Evolutionary conservation across 768 basidiomycete species (phyloP), one percentile per base, ranked within the genome.

Genomic region (Steccherinum ochraceum): DNA sequence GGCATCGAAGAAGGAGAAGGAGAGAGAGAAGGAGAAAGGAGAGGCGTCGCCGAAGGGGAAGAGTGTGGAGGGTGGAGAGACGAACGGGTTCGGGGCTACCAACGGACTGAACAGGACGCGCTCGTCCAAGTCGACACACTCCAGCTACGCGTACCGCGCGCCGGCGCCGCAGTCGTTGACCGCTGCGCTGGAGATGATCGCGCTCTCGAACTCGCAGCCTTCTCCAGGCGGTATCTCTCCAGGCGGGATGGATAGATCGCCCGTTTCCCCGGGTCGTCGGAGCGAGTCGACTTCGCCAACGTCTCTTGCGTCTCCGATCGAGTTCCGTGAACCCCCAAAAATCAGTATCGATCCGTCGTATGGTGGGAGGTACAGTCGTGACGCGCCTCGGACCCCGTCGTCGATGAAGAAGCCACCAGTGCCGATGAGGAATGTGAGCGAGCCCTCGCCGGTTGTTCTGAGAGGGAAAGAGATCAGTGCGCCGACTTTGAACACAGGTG

Each of bases 401-500:
- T 5, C 21, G 41, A 5, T 21, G 18, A 23, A 46, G 25, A 24
- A 46, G 24, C 45, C 47, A 24, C 24, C 24, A 7, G 18, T 43
- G 27, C 13, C 53, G 43, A 44, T 43, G 18, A 57, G 46, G 30
- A 47, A 54, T 2, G 58, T 55, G 4, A 35, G 30, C 16, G 30
- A 7, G n/a, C n/a, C n/a, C n/a, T n/a, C n/a, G 18, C n/a, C n/a
- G 7, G 41, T 43, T 10, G 55, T 52, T 7, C 19, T 68, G n/a
- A 54, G 55, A 42, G 84, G 83, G 24, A 88, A 80, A 63, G 72
- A 72, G 41, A 90, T 90, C 48, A 81, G 88, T 56, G 70, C 59
- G 16, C 88, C 88, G 5, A 78, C 88, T 19, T 72, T 81, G 19
- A 86, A 92, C 61, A 76, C 79, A 62, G 80, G 89, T 87, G 53